Percentiles rank a stretch among this genome's conserved stretches.
phyloP scores from a whole-genome alignment of 371 early-diverging fungal species.

The Mucor sp. region DNA sequence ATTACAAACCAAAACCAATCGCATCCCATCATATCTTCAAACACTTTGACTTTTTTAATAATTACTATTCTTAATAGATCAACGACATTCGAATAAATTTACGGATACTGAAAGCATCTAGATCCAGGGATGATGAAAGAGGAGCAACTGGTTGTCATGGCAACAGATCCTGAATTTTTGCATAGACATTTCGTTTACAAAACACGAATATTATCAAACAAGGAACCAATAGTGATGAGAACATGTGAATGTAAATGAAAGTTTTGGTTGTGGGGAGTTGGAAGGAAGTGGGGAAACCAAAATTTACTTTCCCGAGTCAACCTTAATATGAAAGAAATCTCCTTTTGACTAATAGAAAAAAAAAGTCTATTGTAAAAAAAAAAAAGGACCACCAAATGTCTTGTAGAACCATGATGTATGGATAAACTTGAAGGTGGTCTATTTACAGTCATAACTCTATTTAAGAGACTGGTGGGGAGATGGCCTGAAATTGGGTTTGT shows the following conservation, averaged over 20 bases:
- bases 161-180: not conserved
- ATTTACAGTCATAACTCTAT: too few species aligned
- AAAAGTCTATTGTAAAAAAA: not conserved
- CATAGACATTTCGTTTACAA: not conserved
- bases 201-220: not conserved
- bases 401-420: not conserved
- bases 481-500: too few species aligned
- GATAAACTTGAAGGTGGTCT: not conserved
- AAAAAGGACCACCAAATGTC: not conserved
- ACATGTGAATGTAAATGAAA: slow-evolving; percentile 8
- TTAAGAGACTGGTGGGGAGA: too few species aligned
- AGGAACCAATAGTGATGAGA: not conserved
- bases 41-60: not conserved
- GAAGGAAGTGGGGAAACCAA: slow-evolving; percentile 5
- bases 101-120: not conserved
- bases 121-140: not conserved
- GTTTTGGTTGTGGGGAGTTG: not conserved
- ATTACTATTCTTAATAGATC: not conserved
- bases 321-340: not conserved
- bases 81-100: not conserved
- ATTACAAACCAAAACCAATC: slow-evolving; percentile 19
- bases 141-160: not conserved
- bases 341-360: not conserved
- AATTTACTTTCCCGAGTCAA: slow-evolving; percentile 3
- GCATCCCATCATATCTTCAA: not conserved